phyloP scores from a whole-genome alignment of 306 rosid species.

The Erythrophleum fordii region DNA sequence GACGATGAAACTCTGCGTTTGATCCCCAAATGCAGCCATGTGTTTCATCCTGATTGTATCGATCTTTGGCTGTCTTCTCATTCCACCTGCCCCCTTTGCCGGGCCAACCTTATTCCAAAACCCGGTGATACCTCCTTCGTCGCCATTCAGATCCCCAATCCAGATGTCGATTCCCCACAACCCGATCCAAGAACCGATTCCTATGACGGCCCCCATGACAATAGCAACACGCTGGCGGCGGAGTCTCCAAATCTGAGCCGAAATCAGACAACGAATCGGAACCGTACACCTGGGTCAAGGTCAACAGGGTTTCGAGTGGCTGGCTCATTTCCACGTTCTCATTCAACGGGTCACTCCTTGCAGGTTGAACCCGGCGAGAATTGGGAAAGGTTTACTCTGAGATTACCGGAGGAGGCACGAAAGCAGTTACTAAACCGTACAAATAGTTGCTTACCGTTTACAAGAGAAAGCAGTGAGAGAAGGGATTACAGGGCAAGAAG shows the following conservation, averaged over 20 bases:
- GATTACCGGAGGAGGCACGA: conserved; percentile 59
- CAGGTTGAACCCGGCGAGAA: conserved; percentile 43
- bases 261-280: not conserved
- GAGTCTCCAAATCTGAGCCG: not conserved
- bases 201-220: not conserved
- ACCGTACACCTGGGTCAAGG: conserved; percentile 31
- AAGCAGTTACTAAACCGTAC: conserved; percentile 52
- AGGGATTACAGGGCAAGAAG: conserved; percentile 50
- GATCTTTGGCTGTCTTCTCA: conserved; percentile 64
- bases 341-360: conserved; percentile 49
- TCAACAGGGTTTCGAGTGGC: conserved; percentile 37
- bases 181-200: not conserved
- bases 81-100: conserved; percentile 76
- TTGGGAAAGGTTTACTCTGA: conserved; percentile 60
- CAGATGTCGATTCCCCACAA: not conserved
- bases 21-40: conserved; percentile 69
- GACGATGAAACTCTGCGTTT: conserved; percentile 70
- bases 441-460: conserved; percentile 48
- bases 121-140: conserved; percentile 50
- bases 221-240: conserved; percentile 8
- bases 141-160: not conserved
- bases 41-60: conserved; percentile 64
- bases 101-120: conserved; percentile 54
- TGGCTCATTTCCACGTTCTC: conserved; percentile 42
- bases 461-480: conserved; percentile 50